Percentiles rank a stretch among this genome's conserved stretches.
phyloP scores from a whole-genome alignment of 257 asterid species.

The Solanum tarijense region DNA sequence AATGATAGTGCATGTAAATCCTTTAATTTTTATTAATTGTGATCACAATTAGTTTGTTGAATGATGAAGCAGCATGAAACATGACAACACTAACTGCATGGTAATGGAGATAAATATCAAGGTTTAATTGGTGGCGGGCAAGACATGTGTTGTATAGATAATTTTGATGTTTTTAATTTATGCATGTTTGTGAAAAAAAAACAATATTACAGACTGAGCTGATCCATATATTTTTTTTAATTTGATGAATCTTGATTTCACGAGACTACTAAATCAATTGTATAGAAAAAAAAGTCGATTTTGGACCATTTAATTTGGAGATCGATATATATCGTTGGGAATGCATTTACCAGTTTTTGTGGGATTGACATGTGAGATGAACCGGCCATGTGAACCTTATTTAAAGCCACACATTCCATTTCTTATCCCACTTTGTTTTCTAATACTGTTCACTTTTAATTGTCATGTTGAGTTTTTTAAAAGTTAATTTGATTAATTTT shows the following conservation, averaged over 20 bases:
- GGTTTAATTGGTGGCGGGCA: background rate
- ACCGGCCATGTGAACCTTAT: slow-evolving; percentile 7
- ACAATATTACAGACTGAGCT: background rate
- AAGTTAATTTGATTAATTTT: too few relatives aligned
- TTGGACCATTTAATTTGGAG: background rate
- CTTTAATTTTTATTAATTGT: background rate
- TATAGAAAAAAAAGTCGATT: background rate
- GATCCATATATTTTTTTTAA: background rate
- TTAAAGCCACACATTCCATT: background rate
- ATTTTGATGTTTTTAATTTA: background rate
- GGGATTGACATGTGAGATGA: slow-evolving; percentile 9
- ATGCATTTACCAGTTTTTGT: background rate
- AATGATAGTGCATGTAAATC: background rate
- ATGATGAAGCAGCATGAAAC: background rate
- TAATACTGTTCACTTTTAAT: background rate
- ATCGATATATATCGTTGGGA: background rate
- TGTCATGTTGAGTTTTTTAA: too few relatives aligned
- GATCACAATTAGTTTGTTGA: background rate
- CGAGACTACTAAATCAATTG: background rate
- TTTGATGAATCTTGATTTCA: background rate
- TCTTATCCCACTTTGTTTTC: background rate
- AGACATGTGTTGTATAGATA: background rate
- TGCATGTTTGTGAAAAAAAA: background rate
- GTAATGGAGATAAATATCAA: background rate
- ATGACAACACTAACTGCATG: background rate